Conservation (phyloP, 768 basidiomycete species). For the Phanerochaete carnosa region DNA sequence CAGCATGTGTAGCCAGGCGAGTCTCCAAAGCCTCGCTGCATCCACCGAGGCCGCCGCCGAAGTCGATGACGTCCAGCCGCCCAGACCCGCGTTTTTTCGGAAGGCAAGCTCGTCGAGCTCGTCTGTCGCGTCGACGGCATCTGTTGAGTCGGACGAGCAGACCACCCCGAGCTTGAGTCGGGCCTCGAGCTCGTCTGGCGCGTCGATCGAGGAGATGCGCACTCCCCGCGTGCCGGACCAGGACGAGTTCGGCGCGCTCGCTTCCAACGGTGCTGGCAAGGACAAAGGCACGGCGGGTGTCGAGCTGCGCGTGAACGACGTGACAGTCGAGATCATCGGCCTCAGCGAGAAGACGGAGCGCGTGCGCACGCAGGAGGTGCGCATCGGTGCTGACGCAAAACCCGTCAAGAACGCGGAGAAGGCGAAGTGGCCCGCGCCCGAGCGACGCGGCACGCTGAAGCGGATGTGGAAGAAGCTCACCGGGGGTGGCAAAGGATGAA, state of each 20-base stretch:
- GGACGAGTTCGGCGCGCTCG: background rate
- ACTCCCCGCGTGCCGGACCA: background rate
- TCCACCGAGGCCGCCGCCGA: background rate
- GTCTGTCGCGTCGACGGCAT: constrained; percentile 4
- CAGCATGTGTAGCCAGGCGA: constrained; percentile 5
- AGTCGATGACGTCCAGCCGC: constrained; percentile 9
- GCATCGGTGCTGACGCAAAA: background rate
- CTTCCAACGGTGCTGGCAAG: background rate
- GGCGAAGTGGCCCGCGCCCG: background rate
- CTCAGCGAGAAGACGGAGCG: background rate
- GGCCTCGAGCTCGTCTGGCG: constrained; percentile 1
- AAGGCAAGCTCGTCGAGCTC: constrained; percentile 12
- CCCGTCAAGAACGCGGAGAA: constrained; percentile 1
- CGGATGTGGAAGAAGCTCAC: constrained; percentile 19
- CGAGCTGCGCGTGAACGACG: constrained; percentile 17
- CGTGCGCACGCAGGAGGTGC: background rate
- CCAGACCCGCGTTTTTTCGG: constrained; percentile 14
- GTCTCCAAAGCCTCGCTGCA: constrained; percentile 6
- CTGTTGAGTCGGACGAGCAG: background rate
- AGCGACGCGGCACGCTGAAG: constrained; percentile 17
- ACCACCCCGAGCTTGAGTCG: background rate
- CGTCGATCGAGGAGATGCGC: background rate
- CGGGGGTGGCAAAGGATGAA: constrained; percentile 13
- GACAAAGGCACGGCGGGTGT: background rate
- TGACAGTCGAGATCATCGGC: constrained; percentile 17